Percentiles rank a stretch among this genome's conserved stretches.
phyloP scores from a whole-genome alignment of 2,329 filamentous ascomycete genomes.

The Beauveria asiatica region DNA sequence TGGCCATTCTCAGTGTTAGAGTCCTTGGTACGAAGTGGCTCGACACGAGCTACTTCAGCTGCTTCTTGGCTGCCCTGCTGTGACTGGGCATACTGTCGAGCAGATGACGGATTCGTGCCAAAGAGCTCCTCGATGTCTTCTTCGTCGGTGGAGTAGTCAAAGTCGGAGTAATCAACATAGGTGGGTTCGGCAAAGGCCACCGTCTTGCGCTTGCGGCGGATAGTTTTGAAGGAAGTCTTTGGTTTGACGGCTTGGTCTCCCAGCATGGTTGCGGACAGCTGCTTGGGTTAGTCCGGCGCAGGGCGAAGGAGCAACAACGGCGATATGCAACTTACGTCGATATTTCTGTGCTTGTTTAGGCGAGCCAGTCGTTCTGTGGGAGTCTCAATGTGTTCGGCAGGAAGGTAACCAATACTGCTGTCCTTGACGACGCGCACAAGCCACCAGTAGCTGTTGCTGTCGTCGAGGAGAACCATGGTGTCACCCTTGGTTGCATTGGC shows the following conservation, averaged over 20 bases:
- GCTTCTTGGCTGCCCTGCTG: slow-evolving; percentile 22
- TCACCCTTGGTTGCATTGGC: slow-evolving; percentile 98
- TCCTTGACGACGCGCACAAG: slow-evolving; percentile 95
- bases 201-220: slow-evolving; percentile 75
- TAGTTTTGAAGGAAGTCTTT: slow-evolving; percentile 74
- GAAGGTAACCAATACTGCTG: slow-evolving; percentile 89
- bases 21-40: slow-evolving; percentile 4
- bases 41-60: slow-evolving; percentile 1
- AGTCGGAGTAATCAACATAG: slow-evolving; percentile 80
- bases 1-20: background rate
- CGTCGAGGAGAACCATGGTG: slow-evolving; percentile 95
- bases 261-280: slow-evolving; percentile 56
- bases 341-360: slow-evolving; percentile 95
- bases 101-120: slow-evolving; percentile 21
- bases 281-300: slow-evolving; percentile 14
- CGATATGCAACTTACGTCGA: slow-evolving; percentile 60
- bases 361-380: slow-evolving; percentile 89
- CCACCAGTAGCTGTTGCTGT: slow-evolving; percentile 99
- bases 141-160: slow-evolving; percentile 78
- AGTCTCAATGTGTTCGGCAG: slow-evolving; percentile 96
- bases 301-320: background rate
- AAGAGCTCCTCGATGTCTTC: slow-evolving; percentile 41
- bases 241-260: slow-evolving; percentile 64
- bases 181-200: slow-evolving; percentile 80
- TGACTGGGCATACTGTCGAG: slow-evolving; percentile 16